These are phyloP conservation scores for Shiraia sp. DNA, from an alignment of 2,329 filamentous ascomycete species.

Conservation along the genomic window DNA sequence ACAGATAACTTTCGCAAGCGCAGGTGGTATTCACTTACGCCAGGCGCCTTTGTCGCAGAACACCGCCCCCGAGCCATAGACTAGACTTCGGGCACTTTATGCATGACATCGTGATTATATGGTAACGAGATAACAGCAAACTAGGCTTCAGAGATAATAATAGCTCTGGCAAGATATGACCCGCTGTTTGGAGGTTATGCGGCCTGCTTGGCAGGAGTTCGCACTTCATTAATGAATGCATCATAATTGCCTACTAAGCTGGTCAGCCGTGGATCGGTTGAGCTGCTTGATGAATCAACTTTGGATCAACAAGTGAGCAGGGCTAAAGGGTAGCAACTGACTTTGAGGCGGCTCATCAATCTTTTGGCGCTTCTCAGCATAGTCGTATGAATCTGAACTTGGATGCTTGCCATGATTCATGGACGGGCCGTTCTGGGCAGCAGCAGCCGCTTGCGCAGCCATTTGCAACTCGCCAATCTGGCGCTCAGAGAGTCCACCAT, in stretches of 20 bases:
- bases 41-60: slow-evolving; percentile 18
- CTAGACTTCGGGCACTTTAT: slow-evolving; percentile 18
- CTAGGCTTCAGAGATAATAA: background rate
- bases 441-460: slow-evolving; percentile 42
- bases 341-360: slow-evolving; percentile 39
- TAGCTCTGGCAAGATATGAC: slow-evolving; percentile 1
- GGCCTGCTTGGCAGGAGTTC: slow-evolving; percentile 18
- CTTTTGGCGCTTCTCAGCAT: slow-evolving; percentile 43
- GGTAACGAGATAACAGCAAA: slow-evolving; percentile 1
- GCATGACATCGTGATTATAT: slow-evolving; percentile 20
- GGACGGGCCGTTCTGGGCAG: slow-evolving; percentile 37
- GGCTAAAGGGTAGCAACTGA: slow-evolving; percentile 34
- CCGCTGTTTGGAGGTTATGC: slow-evolving; percentile 8
- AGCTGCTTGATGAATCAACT: slow-evolving; percentile 40
- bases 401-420: slow-evolving; percentile 38
- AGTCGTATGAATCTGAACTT: slow-evolving; percentile 38
- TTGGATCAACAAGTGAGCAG: slow-evolving; percentile 25
- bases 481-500: slow-evolving; percentile 41
- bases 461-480: slow-evolving; percentile 45
- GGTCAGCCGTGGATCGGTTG: slow-evolving; percentile 27
- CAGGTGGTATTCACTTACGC: slow-evolving; percentile 11
- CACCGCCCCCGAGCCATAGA: slow-evolving; percentile 14
- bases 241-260: slow-evolving; percentile 25
- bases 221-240: slow-evolving; percentile 22
- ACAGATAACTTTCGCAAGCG: background rate